phyloP scores from a whole-genome alignment of 2,329 filamentous ascomycete species.

The Sporothrix curviconia region DNA sequence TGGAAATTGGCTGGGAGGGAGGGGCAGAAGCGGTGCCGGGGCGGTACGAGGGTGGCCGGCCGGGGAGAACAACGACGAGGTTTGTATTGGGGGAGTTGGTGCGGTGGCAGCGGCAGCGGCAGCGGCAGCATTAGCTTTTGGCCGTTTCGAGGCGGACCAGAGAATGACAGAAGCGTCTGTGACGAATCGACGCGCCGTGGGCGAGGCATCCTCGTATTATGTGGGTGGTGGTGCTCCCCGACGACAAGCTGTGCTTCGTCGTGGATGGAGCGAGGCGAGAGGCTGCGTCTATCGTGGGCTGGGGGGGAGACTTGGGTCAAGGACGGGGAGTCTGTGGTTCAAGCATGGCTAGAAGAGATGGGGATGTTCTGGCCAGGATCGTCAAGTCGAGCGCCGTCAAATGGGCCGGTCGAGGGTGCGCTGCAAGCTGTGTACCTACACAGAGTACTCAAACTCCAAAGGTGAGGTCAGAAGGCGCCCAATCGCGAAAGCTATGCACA shows the following conservation, averaged over 20 bases:
- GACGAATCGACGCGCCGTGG: not conserved
- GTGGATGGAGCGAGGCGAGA: too few species aligned
- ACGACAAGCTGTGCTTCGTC: too few species aligned
- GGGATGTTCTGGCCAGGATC: too few species aligned
- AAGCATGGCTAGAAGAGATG: not conserved
- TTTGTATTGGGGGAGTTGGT: not conserved
- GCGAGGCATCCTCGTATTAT: not conserved
- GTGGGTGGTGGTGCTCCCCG: not conserved
- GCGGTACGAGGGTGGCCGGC: too few species aligned
- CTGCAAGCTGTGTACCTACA: too few species aligned
- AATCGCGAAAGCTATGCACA: too few species aligned
- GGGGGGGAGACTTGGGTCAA: not conserved
- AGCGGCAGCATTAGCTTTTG: too few species aligned
- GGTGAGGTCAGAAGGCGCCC: not conserved
- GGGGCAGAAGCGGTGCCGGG: conserved; percentile 34
- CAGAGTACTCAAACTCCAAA: not conserved
- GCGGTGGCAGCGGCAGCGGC: too few species aligned
- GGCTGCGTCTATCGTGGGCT: too few species aligned
- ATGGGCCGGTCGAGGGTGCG: too few species aligned
- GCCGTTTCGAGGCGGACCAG: not conserved
- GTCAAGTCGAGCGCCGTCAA: too few species aligned
- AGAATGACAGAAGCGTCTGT: not conserved
- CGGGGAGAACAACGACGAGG: too few species aligned
- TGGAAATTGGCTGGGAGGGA: conserved; percentile 38
- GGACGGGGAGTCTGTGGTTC: not conserved